A percentile compares a stretch with the other conserved stretches of the same genome.
Evolutionary conservation across 495 filamentous ascomycete genomes (phyloP).

Genomic region (Penicillium samsonianum): DNA sequence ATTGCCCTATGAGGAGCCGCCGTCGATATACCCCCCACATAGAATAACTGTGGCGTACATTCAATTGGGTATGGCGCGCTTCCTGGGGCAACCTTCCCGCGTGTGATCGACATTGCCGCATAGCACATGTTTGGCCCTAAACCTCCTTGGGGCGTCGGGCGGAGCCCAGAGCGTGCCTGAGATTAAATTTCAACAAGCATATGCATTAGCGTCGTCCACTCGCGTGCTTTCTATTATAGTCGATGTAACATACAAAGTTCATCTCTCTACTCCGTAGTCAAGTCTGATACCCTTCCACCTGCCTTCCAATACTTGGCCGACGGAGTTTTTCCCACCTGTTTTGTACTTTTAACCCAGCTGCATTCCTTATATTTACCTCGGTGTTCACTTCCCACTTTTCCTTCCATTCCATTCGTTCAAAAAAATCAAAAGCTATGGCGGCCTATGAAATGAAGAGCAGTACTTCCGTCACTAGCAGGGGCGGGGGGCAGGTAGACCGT

Average conservation of each 20-base stretch:
- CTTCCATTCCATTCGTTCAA: conserved; percentile 1
- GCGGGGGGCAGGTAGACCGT: conserved; percentile 19
- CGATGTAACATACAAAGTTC: conserved; percentile 3
- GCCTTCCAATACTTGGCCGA: neutral
- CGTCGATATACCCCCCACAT: neutral
- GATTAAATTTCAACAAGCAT: neutral
- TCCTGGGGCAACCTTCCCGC: conserved; percentile 1
- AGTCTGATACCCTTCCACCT: neutral
- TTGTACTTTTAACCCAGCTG: conserved; percentile 8
- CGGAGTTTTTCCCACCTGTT: neutral
- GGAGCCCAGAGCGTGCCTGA: neutral
- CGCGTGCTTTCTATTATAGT: neutral
- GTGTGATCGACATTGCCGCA: neutral
- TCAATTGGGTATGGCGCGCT: conserved; percentile 1
- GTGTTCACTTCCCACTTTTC: neutral
- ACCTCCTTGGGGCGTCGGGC: neutral
- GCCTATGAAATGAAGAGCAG: conserved; percentile 26
- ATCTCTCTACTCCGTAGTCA: no score
- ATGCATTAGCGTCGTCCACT: conserved; percentile 1
- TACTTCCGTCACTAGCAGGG: conserved; percentile 15
- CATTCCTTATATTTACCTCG: neutral
- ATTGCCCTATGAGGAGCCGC: neutral
- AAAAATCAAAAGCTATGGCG: conserved; percentile 15
- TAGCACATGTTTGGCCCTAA: neutral
- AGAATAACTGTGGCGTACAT: neutral